Percentiles rank a stretch among this genome's conserved stretches.
These are phyloP conservation scores for Orbilia ellipsospora DNA, from an alignment of 2,329 filamentous ascomycete genomes.

Conservation along the genomic window DNA sequence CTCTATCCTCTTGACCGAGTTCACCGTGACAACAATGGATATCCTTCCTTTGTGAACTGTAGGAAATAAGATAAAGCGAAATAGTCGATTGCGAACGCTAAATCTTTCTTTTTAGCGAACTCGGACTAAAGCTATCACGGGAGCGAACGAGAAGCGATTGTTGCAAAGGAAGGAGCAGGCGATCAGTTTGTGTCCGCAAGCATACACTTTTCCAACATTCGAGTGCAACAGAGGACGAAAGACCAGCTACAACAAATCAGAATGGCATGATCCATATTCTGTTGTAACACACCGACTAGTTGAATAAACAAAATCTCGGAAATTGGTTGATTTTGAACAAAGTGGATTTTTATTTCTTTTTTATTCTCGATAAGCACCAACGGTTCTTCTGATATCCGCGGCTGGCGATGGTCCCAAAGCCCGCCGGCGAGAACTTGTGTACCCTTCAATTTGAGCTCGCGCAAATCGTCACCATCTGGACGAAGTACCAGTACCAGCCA, in stretches of 20 bases:
- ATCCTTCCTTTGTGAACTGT: conserved; percentile 22
- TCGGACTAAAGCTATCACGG: conserved; percentile 38
- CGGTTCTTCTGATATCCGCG: conserved; percentile 36
- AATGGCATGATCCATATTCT: conserved; percentile 27
- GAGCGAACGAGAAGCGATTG: conserved; percentile 34
- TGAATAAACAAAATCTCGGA: conserved; percentile 15
- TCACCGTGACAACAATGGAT: conserved; percentile 7
- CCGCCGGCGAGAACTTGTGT: conserved; percentile 51
- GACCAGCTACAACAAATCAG: conserved; percentile 29
- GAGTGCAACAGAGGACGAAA: conserved; percentile 41
- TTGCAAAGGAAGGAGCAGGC: conserved; percentile 50
- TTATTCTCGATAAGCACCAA: conserved; percentile 27
- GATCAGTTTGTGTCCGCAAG: conserved; percentile 45
- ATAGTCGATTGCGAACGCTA: conserved; percentile 26
- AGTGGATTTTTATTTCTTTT: conserved; percentile 43
- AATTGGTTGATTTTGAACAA: conserved; percentile 12
- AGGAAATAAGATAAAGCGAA: conserved; percentile 14
- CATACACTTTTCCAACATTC: conserved; percentile 37
- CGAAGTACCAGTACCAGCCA: conserved; percentile 19
- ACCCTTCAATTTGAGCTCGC: conserved; percentile 52
- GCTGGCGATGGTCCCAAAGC: conserved; percentile 35
- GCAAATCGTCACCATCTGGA: conserved; percentile 17
- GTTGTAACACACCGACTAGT: conserved; percentile 51
- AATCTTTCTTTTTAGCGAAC: conserved; percentile 16
- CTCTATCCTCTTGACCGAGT: conserved; percentile 30